phyloP scores from a whole-genome alignment of 2,329 filamentous ascomycete species.

The Penicillium thymicola region DNA sequence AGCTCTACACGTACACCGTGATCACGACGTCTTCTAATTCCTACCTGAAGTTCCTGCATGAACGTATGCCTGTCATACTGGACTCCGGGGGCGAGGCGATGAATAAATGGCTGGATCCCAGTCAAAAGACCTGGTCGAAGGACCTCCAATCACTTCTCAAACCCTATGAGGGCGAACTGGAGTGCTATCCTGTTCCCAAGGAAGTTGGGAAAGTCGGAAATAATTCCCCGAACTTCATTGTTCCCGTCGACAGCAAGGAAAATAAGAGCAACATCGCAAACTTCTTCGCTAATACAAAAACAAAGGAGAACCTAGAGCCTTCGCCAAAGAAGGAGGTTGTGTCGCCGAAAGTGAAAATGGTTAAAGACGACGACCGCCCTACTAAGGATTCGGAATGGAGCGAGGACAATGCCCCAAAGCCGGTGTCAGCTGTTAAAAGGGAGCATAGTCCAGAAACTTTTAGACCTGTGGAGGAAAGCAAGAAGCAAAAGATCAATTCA shows the following conservation, averaged over 20 bases:
- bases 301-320: slow-evolving; percentile 23
- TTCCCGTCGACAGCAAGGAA: slow-evolving; percentile 77
- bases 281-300: slow-evolving; percentile 69
- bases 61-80: slow-evolving; percentile 92
- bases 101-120: slow-evolving; percentile 74
- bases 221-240: slow-evolving; percentile 76
- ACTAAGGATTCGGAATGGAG: slow-evolving; percentile 1
- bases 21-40: slow-evolving; percentile 86
- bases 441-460: slow-evolving; percentile 38
- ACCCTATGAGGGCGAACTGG: slow-evolving; percentile 74
- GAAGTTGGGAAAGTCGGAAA: slow-evolving; percentile 95
- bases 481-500: slow-evolving; percentile 25
- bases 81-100: slow-evolving; percentile 70
- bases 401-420: slow-evolving; percentile 50
- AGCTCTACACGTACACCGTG: slow-evolving; percentile 84
- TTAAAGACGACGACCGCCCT: slow-evolving; percentile 13
- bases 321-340: slow-evolving; percentile 26
- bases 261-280: slow-evolving; percentile 94
- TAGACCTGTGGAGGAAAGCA: slow-evolving; percentile 18
- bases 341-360: slow-evolving; percentile 33
- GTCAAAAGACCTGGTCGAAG: slow-evolving; percentile 66
- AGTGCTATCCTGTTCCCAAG: slow-evolving; percentile 80
- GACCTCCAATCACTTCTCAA: slow-evolving; percentile 76
- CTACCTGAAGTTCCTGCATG: slow-evolving; percentile 81
- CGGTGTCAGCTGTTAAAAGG: slow-evolving; percentile 48